Conservation (phyloP, 225 moss, liverwort and hornwort species). For the Ulota crispa region DNA sequence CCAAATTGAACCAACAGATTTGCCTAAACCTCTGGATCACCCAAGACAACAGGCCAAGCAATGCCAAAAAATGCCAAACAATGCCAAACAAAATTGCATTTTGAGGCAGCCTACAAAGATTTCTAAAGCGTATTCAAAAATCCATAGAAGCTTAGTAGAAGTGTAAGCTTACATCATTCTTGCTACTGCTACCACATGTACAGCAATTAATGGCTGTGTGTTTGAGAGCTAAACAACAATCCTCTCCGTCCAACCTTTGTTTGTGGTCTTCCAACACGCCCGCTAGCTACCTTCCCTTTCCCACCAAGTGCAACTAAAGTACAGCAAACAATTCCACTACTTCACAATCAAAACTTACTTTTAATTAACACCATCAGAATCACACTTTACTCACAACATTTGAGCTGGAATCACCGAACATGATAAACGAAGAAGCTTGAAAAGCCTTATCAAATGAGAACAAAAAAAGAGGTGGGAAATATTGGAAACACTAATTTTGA, state of each 20-base stretch:
- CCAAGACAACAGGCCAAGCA: constrained; percentile 36
- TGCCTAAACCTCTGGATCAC: constrained; percentile 38
- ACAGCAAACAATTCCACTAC: constrained; percentile 30
- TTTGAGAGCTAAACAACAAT: constrained; percentile 22
- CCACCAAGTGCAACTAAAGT: constrained; percentile 25
- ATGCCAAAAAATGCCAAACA: constrained; percentile 29
- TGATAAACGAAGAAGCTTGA: constrained; percentile 17
- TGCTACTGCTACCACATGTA: constrained; percentile 58
- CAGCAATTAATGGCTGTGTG: constrained; percentile 39
- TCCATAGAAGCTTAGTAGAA: constrained; percentile 39
- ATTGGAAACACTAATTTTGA: constrained; percentile 16
- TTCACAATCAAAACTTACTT: constrained; percentile 18
- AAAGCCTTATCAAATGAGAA: constrained; percentile 18
- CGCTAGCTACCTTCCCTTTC: constrained; percentile 17
- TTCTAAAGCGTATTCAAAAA: constrained; percentile 23
- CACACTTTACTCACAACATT: constrained; percentile 31
- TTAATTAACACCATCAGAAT: background rate
- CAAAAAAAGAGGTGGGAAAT: constrained; percentile 1
- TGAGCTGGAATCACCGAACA: constrained; percentile 19
- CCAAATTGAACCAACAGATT: constrained; percentile 3
- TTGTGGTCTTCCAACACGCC: constrained; percentile 30
- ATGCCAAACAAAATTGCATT: constrained; percentile 41
- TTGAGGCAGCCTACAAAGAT: constrained; percentile 38
- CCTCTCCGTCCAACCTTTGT: constrained; percentile 28
- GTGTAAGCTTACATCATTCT: constrained; percentile 31